phyloP scores from a whole-genome alignment of 768 basidiomycete species.

The Hirschioporus abietinus region DNA sequence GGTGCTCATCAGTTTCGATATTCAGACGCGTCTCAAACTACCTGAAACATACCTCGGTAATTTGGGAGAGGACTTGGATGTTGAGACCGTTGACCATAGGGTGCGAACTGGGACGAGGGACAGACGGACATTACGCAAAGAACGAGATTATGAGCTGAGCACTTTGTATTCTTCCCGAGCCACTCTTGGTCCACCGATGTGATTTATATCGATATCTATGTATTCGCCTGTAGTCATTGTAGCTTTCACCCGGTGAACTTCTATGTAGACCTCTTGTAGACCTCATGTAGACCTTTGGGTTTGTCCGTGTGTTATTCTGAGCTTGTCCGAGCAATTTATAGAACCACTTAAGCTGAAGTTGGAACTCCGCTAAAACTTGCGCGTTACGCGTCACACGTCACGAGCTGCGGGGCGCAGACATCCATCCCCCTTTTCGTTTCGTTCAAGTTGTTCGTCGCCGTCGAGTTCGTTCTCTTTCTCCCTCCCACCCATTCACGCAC shows the following conservation, averaged over 20 bases:
- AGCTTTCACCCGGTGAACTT: background rate
- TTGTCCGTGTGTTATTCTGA: too few relatives aligned
- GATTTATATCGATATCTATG: background rate
- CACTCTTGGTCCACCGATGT: background rate
- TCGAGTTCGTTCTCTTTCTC: background rate
- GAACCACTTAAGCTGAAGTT: too few relatives aligned
- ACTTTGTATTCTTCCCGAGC: background rate
- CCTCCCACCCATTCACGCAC: conserved; percentile 1
- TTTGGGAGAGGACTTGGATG: background rate
- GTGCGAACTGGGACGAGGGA: background rate
- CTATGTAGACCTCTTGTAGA: background rate
- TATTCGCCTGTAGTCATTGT: background rate
- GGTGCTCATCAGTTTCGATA: background rate
- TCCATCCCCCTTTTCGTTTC: conserved; percentile 1
- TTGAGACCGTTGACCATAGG: background rate
- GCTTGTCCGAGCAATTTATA: conserved; percentile 13
- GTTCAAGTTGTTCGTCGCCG: background rate
- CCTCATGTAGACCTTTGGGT: too few relatives aligned
- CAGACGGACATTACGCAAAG: background rate
- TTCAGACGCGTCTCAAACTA: background rate
- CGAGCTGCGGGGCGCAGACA: background rate
- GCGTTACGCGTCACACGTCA: conserved; percentile 17
- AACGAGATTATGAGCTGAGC: background rate
- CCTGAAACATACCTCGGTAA: background rate
- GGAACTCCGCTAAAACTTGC: conserved; percentile 29